Percentiles rank a stretch among this genome's conserved stretches.
Conservation (phyloP, 1,284 basidiomycete species). For the Tilletiaria anomala region DNA sequence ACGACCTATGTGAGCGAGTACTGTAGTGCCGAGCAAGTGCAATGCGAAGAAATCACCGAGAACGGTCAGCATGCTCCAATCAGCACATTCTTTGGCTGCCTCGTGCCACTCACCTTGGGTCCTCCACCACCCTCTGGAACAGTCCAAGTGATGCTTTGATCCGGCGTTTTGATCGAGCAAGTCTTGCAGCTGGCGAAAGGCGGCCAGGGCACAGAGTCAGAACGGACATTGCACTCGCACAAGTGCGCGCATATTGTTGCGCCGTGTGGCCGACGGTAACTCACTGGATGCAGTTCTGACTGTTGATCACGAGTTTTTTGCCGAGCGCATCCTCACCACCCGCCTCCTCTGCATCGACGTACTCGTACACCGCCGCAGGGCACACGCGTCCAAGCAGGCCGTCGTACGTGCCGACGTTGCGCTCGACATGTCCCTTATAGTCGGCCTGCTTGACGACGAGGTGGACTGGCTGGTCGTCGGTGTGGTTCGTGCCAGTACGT, state of each 20-base stretch:
- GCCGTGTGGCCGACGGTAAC: neutral
- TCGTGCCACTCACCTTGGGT: slow-evolving; percentile 12
- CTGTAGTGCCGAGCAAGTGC: too few relatives aligned
- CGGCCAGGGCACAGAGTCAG: neutral
- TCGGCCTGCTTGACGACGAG: slow-evolving; percentile 48
- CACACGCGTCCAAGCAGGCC: slow-evolving; percentile 77
- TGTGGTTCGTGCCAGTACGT: slow-evolving; percentile 88
- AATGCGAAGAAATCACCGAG: too few relatives aligned
- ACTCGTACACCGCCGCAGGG: slow-evolving; percentile 95
- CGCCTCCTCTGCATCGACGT: slow-evolving; percentile 56
- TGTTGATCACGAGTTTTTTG: slow-evolving; percentile 89
- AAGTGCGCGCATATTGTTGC: neutral
- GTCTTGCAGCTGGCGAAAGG: slow-evolving; percentile 12
- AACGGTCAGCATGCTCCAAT: too few relatives aligned
- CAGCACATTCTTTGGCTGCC: neutral
- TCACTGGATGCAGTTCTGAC: slow-evolving; percentile 41
- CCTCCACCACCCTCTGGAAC: slow-evolving; percentile 37
- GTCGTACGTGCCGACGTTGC: slow-evolving; percentile 58
- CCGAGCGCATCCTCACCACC: slow-evolving; percentile 49
- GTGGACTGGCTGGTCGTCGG: slow-evolving; percentile 88
- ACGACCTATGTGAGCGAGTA: too few relatives aligned
- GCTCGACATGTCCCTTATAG: slow-evolving; percentile 50
- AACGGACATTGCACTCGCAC: neutral
- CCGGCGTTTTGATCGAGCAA: slow-evolving; percentile 35
- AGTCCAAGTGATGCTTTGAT: slow-evolving; percentile 33